Conservation (phyloP, 148 eudicot species). For the Polygonum maritimum region DNA sequence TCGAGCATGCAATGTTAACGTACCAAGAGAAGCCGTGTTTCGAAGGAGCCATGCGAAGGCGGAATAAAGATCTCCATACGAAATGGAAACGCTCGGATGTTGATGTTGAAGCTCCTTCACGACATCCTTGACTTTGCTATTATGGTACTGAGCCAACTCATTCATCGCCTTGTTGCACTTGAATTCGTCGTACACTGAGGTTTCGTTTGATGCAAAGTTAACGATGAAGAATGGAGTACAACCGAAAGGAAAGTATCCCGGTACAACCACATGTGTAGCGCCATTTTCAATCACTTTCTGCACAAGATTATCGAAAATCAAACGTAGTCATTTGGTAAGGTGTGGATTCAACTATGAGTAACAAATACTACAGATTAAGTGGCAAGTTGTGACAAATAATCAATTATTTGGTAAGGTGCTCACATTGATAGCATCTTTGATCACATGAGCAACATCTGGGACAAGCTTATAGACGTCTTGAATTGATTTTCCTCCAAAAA, state of each 20-base stretch:
- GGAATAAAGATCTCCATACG: conserved; percentile 9
- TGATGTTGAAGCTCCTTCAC: conserved; percentile 7
- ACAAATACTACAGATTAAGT: neutral
- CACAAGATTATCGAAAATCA: neutral
- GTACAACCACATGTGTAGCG: conserved; percentile 13
- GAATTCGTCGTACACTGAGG: conserved; percentile 9
- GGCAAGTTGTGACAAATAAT: neutral
- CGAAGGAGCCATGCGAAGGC: conserved; percentile 4
- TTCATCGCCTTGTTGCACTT: conserved; percentile 6
- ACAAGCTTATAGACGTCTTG: conserved; percentile 1
- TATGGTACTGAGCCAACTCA: conserved; percentile 1
- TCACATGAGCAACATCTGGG: conserved; percentile 6
- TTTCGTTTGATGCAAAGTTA: neutral
- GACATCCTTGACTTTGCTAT: neutral
- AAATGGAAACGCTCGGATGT: neutral
- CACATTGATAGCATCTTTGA: neutral
- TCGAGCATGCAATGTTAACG: neutral
- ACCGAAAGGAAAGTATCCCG: conserved; percentile 17
- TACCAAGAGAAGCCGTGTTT: conserved; percentile 2
- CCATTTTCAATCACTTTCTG: conserved; percentile 11
- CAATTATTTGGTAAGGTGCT: neutral
- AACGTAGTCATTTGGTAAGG: neutral
- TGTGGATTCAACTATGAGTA: no score
- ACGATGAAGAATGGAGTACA: conserved; percentile 10
- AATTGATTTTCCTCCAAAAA: conserved; percentile 7